Evolutionary conservation across 2,329 filamentous ascomycete species (phyloP).

Genomic region (Fusarium buxicola): DNA sequence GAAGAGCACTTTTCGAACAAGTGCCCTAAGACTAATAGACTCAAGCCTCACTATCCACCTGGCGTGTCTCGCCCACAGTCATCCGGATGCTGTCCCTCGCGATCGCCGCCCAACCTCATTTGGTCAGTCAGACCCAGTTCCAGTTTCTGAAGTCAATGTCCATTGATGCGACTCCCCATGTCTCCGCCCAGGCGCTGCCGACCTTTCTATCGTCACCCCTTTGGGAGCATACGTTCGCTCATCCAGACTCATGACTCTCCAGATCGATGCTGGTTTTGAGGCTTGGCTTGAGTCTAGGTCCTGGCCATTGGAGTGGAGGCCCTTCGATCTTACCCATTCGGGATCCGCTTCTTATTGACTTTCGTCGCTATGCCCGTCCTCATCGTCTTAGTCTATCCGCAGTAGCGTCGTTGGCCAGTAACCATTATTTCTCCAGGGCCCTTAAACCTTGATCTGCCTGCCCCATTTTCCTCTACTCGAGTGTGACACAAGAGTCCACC

Average conservation of each 20-base stretch:
- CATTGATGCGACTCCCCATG: neutral
- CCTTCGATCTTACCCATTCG: neutral
- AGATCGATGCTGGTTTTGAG: slow-evolving; percentile 13
- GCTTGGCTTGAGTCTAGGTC: slow-evolving; percentile 21
- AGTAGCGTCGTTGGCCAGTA: slow-evolving; percentile 27
- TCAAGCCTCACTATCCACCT: neutral
- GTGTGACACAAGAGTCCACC: slow-evolving; percentile 19
- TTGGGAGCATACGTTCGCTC: slow-evolving; percentile 1
- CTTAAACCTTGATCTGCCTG: slow-evolving; percentile 29
- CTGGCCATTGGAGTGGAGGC: slow-evolving; percentile 12
- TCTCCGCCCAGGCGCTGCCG: neutral
- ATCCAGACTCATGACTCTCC: slow-evolving; percentile 13
- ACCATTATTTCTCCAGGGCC: slow-evolving; percentile 20
- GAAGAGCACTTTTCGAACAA: neutral
- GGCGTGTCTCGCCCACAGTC: slow-evolving; percentile 26
- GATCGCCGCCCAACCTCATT: slow-evolving; percentile 1
- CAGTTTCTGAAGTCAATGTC: slow-evolving; percentile 6
- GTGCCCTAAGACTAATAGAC: neutral
- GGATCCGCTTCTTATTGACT: slow-evolving; percentile 20
- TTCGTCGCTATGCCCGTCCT: slow-evolving; percentile 34
- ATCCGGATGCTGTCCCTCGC: slow-evolving; percentile 15
- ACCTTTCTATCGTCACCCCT: slow-evolving; percentile 31
- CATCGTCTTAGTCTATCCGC: slow-evolving; percentile 14
- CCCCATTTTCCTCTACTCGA: slow-evolving; percentile 5
- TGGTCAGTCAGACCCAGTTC: slow-evolving; percentile 9